Evolutionary conservation across 2,329 filamentous ascomycete genomes (phyloP).

Genomic region (Claviceps cyperi): DNA sequence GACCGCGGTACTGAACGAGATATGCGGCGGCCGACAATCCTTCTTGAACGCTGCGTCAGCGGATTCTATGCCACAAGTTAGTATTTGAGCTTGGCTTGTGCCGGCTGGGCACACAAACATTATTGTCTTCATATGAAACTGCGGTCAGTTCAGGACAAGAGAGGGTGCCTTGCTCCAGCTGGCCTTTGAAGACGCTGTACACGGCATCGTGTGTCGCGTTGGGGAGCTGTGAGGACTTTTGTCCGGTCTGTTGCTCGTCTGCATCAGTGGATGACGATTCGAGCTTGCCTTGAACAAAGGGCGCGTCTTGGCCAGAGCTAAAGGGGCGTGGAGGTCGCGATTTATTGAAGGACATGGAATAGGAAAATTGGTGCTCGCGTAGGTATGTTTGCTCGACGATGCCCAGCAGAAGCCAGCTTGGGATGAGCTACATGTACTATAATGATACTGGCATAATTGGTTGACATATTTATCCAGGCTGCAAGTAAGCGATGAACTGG

Average conservation of each 20-base stretch:
- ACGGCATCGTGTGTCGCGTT: neutral
- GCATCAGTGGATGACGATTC: neutral
- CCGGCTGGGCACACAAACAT: neutral
- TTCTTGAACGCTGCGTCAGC: neutral
- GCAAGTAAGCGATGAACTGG: neutral
- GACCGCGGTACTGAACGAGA: slow-evolving; percentile 2
- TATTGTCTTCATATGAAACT: neutral
- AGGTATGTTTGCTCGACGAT: neutral
- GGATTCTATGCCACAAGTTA: neutral
- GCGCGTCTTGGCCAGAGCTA: neutral
- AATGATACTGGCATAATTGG: neutral
- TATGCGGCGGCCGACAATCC: neutral
- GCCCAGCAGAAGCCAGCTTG: neutral
- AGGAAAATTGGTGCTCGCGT: neutral
- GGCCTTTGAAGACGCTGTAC: neutral
- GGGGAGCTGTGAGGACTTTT: neutral
- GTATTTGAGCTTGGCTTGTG: neutral
- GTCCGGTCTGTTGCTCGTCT: neutral
- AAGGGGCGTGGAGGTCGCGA: neutral
- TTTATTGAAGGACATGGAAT: neutral
- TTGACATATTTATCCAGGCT: neutral
- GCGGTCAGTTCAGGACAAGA: slow-evolving; percentile 7
- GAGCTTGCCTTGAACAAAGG: neutral
- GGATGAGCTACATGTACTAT: neutral
- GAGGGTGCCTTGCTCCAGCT: neutral